A percentile compares a stretch with the other conserved stretches of the same genome.
Evolutionary conservation across 1,284 basidiomycete genomes (phyloP).

Genomic region (Ceratobasidium sp.): DNA sequence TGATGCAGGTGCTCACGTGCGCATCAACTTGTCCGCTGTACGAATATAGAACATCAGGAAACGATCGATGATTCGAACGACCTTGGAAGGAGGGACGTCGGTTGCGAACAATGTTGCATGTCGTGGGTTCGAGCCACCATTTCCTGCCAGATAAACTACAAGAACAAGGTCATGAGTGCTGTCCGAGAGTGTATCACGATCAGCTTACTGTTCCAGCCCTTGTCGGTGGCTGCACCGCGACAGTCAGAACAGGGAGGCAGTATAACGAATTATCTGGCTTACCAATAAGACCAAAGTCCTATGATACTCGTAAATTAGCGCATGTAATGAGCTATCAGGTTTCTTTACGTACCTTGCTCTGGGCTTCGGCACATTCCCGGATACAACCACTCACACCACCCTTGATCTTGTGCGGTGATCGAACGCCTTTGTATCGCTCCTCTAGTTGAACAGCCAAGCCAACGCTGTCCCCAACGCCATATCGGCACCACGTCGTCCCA

Average conservation of each 20-base stretch:
- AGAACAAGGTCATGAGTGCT: conserved; percentile 10
- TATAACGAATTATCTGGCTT: background rate
- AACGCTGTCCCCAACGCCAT: conserved; percentile 82
- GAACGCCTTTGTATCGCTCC: conserved; percentile 79
- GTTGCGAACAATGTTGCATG: conserved; percentile 68
- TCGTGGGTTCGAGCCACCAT: conserved; percentile 78
- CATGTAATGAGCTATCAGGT: too few species aligned
- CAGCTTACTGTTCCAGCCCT: conserved; percentile 76
- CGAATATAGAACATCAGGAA: conserved; percentile 82
- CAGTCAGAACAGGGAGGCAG: background rate
- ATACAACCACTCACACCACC: conserved; percentile 84
- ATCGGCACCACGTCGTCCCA: conserved; percentile 78
- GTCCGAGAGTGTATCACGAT: background rate
- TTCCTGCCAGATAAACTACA: conserved; percentile 78
- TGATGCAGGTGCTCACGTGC: conserved; percentile 26
- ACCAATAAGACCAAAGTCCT: conserved; percentile 76
- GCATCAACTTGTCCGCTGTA: conserved; percentile 73
- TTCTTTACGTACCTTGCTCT: conserved; percentile 62
- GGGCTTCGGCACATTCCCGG: conserved; percentile 83
- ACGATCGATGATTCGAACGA: conserved; percentile 76
- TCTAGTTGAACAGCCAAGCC: conserved; percentile 81
- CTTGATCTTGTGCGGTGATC: conserved; percentile 81
- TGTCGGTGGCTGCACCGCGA: conserved; percentile 73
- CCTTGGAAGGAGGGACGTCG: conserved; percentile 74
- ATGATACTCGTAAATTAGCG: background rate